phyloP scores from a whole-genome alignment of 495 filamentous ascomycete species.

The Acidomyces sp. region DNA sequence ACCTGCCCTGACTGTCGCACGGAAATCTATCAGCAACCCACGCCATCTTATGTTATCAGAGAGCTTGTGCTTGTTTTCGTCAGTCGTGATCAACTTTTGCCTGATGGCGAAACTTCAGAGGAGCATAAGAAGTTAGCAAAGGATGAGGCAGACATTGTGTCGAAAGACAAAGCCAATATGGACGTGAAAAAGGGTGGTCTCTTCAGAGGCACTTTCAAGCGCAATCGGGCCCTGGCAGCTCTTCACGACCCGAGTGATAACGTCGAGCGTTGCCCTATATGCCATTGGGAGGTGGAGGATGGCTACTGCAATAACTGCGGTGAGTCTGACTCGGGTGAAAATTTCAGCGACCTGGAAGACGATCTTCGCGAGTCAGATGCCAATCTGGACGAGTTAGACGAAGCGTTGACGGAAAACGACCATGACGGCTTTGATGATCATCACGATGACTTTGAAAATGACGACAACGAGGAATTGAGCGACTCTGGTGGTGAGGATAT shows the following conservation, averaged over 20 bases:
- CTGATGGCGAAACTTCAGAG: slow-evolving; percentile 46
- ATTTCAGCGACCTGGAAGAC: slow-evolving; percentile 24
- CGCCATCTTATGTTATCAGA: slow-evolving; percentile 58
- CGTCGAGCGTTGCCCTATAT: slow-evolving; percentile 50
- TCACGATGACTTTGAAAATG: slow-evolving; percentile 21
- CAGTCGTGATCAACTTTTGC: slow-evolving; percentile 47
- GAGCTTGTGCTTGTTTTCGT: slow-evolving; percentile 56
- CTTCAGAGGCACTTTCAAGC: slow-evolving; percentile 51
- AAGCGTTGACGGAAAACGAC: slow-evolving; percentile 17
- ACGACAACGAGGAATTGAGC: slow-evolving; percentile 23
- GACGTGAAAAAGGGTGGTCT: slow-evolving; percentile 43
- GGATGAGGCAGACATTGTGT: slow-evolving; percentile 41
- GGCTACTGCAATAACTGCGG: slow-evolving; percentile 41
- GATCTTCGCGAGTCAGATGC: slow-evolving; percentile 22
- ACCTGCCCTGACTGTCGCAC: slow-evolving; percentile 62
- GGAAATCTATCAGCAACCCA: slow-evolving; percentile 44
- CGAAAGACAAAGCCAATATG: slow-evolving; percentile 38
- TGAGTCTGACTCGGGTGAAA: slow-evolving; percentile 32
- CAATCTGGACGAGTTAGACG: slow-evolving; percentile 19
- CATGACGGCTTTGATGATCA: slow-evolving; percentile 23
- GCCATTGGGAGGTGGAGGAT: slow-evolving; percentile 52
- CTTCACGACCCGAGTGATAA: slow-evolving; percentile 49
- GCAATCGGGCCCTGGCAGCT: slow-evolving; percentile 18
- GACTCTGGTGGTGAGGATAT: slow-evolving; percentile 15
- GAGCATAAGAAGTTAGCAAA: slow-evolving; percentile 46